Evolutionary conservation across 139 green algal genomes (phyloP).

Genomic region (Haematococcus sp.): DNA sequence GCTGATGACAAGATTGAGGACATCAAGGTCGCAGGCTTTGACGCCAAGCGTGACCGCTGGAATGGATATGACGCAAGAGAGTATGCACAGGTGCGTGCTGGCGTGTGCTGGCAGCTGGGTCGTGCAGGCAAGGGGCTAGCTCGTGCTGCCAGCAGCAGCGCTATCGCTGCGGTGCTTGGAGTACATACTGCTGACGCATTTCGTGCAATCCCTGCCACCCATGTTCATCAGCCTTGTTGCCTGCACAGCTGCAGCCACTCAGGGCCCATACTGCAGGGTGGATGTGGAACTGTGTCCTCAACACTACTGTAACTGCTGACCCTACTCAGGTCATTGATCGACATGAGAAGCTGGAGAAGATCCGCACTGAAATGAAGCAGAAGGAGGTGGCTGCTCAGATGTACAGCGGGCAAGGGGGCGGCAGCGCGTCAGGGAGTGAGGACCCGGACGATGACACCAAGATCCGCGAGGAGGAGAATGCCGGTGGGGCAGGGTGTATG

Average conservation of each 20-base stretch:
- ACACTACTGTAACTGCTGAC: too few relatives aligned
- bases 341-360: slow-evolving; percentile 70
- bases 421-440: not conserved
- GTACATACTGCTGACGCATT: too few relatives aligned
- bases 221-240: too few relatives aligned
- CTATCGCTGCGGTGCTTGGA: not conserved
- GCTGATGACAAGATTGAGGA: slow-evolving; percentile 93
- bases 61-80: slow-evolving; percentile 90
- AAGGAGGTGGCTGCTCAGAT: slow-evolving; percentile 37
- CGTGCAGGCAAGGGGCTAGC: not conserved
- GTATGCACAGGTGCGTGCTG: slow-evolving; percentile 53
- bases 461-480: slow-evolving; percentile 81
- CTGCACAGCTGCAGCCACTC: too few relatives aligned
- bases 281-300: too few relatives aligned
- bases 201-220: too few relatives aligned
- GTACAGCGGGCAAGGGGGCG: not conserved
- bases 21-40: slow-evolving; percentile 75
- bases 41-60: slow-evolving; percentile 90
- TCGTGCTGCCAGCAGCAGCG: not conserved
- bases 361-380: slow-evolving; percentile 71
- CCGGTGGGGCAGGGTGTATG: slow-evolving; percentile 42
- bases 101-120: too few relatives aligned
- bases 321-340: slow-evolving; percentile 58
- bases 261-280: too few relatives aligned
- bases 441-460: slow-evolving; percentile 69